phyloP scores from a whole-genome alignment of 139 green algal species.

The Chlorella sp. region DNA sequence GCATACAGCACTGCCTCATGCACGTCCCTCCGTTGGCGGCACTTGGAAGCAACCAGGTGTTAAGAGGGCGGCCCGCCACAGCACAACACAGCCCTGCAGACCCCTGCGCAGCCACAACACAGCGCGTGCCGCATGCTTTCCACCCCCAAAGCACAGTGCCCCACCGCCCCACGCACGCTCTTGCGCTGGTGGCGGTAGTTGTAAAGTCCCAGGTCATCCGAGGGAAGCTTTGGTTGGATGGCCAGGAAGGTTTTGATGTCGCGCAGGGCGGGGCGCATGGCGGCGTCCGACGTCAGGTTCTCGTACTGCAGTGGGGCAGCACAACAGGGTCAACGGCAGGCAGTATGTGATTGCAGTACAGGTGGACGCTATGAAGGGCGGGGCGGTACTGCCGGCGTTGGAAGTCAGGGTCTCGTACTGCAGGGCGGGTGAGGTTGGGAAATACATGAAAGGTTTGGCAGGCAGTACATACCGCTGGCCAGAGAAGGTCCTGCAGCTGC shows the following conservation, averaged over 20 bases:
- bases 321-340: neutral
- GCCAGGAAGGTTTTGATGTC: slow-evolving; percentile 10
- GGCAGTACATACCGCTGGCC: neutral
- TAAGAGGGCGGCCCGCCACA: no score
- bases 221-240: neutral
- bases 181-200: slow-evolving; percentile 24
- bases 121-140: no score
- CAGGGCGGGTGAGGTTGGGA: no score
- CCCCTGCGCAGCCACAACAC: neutral
- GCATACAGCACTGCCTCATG: neutral
- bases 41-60: no score
- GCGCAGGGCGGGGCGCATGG: slow-evolving; percentile 11
- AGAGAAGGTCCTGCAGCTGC: neutral
- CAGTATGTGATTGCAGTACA: neutral
- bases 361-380: neutral
- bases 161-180: neutral
- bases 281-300: neutral
- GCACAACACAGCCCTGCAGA: no score
- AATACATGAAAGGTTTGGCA: neutral
- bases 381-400: neutral
- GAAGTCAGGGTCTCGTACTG: slow-evolving; percentile 21
- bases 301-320: neutral
- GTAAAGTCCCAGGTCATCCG: slow-evolving; percentile 1
- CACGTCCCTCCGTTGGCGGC: no score
- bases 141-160: no score